These are phyloP conservation scores for Candida mattraensis DNA, from an alignment of 805 yeast species.

Conservation along the genomic window DNA sequence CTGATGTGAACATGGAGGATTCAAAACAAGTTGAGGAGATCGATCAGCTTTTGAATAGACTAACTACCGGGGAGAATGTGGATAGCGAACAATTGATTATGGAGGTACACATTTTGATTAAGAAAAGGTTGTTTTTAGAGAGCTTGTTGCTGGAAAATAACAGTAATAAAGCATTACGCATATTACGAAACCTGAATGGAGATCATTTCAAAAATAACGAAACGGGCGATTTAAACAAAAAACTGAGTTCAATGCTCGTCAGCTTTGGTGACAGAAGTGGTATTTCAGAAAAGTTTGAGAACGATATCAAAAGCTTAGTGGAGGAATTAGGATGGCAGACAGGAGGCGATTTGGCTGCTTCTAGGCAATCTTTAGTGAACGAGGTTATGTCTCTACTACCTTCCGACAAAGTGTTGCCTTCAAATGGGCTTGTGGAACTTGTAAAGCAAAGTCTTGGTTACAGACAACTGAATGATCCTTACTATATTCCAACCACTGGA, in stretches of 20 bases:
- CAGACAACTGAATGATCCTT: conserved; percentile 37
- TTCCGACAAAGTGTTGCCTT: conserved; percentile 44
- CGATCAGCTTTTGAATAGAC: conserved; percentile 4
- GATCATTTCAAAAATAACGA: conserved; percentile 22
- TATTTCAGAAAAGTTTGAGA: conserved; percentile 2
- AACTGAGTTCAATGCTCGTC: conserved; percentile 23
- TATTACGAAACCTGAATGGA: conserved; percentile 34
- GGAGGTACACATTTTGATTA: conserved; percentile 35
- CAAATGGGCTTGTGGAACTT: conserved; percentile 51
- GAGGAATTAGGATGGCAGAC: conserved; percentile 21
- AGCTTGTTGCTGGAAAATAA: conserved; percentile 33
- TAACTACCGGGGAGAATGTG: not conserved
- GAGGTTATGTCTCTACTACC: conserved; percentile 47
- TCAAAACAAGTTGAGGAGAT: conserved; percentile 2
- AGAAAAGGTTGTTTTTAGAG: conserved; percentile 44
- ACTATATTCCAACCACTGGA: conserved; percentile 19
- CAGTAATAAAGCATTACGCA: conserved; percentile 35
- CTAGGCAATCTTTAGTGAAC: conserved; percentile 42
- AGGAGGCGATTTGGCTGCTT: conserved; percentile 14
- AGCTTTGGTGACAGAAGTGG: conserved; percentile 28
- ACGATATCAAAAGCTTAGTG: conserved; percentile 14
- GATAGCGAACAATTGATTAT: conserved; percentile 3
- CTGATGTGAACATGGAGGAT: conserved; percentile 8
- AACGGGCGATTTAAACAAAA: conserved; percentile 9
- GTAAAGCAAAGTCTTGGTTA: conserved; percentile 50